Percentiles rank a stretch among this genome's conserved stretches.
Conservation (phyloP, 345 rosid genomes). For the Mallotus nudiflorus region DNA sequence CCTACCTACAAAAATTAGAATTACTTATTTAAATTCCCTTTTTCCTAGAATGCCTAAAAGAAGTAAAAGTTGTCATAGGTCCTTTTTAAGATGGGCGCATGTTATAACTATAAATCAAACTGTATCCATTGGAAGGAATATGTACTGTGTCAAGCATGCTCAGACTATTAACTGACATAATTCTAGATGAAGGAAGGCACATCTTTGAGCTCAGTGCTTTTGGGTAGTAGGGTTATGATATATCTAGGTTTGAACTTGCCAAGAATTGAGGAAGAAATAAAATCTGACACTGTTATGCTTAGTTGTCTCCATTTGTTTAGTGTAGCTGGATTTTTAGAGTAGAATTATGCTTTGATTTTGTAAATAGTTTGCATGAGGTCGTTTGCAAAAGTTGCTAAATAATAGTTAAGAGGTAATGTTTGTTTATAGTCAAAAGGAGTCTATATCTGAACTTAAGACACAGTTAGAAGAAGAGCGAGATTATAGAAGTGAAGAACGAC, state of each 20-base stretch:
- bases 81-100: not conserved
- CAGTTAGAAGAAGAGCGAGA: slow-evolving; percentile 80
- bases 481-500: slow-evolving; percentile 81
- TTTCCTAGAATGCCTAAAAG: not conserved
- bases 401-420: slow-evolving; percentile 9
- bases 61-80: not conserved
- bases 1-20: no score
- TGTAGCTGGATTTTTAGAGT: not conserved
- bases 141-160: not conserved
- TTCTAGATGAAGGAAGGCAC: not conserved
- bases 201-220: not conserved
- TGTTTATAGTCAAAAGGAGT: slow-evolving; percentile 69
- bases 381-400: not conserved
- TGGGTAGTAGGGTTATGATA: not conserved
- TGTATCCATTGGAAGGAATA: not conserved
- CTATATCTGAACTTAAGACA: slow-evolving; percentile 69
- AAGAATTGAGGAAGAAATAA: not conserved
- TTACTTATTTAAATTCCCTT: no score
- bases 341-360: not conserved
- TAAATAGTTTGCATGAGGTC: not conserved
- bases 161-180: not conserved
- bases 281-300: not conserved
- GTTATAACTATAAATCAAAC: not conserved
- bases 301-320: not conserved
- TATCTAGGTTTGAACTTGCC: not conserved